Evolutionary conservation across 805 yeast species (phyloP), one percentile per base, ranked within the genome.

Genomic region (Naumovozyma castellii): DNA sequence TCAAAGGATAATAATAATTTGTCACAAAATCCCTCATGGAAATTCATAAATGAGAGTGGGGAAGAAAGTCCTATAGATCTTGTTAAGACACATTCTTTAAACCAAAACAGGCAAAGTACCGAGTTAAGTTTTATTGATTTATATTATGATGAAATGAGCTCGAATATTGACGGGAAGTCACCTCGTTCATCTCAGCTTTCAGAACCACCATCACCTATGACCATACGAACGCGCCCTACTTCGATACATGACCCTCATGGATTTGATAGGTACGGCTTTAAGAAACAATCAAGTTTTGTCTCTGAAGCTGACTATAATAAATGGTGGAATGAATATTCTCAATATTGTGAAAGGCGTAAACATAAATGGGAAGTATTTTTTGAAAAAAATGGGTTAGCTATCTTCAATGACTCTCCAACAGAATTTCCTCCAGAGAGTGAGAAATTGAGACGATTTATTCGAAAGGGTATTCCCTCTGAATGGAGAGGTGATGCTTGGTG

Each of bases 401-500:
- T 62, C 9, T 57, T 64, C 5, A 62, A 68, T 36, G 76, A 70
- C 22, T 62, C 59, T 3, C 94, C 94, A 1, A 62, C 67, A 1
- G 61, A 85, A 44, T 84, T 81, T 48, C 95, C 95, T 0, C 76
- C 92, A 1, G 73, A 73, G 43, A 80, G 87, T 2, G 88, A 80
- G 39, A 84, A 82, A 49, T 68, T 86, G 45, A 80, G 81, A 51
- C 72, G 90, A 44, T 78, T 84, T 51, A 75, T 90, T 10, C 72
- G 97, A 40, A 82, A 84, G 56, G 98, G 98, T 6, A 80, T 90
- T 8, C 97, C 98, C 0, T 86, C 95, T 0, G 96, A 85, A 57
- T 90, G 96, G 97, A 68, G 98, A 49, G 98, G 97, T 1, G 76
- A 75, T 48, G 96, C 96, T 0, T 90, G 98, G 98, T 90, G 92